phyloP scores from a whole-genome alignment of 2,329 filamentous ascomycete genomes.

The Chaetomiaceae sp. region DNA sequence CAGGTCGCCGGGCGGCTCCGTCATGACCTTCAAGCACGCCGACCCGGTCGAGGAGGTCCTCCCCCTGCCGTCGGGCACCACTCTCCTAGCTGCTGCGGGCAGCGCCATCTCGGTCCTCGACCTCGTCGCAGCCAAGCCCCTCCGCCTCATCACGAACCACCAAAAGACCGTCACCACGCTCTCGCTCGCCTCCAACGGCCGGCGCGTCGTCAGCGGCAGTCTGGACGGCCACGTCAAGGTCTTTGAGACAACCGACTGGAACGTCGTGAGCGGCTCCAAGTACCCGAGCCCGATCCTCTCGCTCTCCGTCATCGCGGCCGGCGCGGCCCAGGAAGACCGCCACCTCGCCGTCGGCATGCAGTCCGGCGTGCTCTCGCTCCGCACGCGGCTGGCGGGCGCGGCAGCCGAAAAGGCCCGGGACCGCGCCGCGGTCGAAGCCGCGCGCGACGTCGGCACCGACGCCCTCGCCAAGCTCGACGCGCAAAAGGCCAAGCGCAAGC shows the following conservation, averaged over 20 bases:
- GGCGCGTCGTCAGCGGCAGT: conserved; percentile 78
- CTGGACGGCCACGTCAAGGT: conserved; percentile 96
- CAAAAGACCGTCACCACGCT: conserved; percentile 96
- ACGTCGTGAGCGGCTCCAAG: conserved; percentile 90
- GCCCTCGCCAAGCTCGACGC: conserved; percentile 72
- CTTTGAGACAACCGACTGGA: conserved; percentile 91
- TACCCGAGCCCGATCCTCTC: conserved; percentile 89
- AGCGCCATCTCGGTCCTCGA: conserved; percentile 89
- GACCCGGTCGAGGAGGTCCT: conserved; percentile 85
- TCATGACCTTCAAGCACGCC: conserved; percentile 94
- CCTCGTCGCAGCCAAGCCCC: conserved; percentile 81
- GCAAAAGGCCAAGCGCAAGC: conserved; percentile 65
- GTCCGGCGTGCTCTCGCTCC: conserved; percentile 84
- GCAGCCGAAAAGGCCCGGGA: conserved; percentile 75
- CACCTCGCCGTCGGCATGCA: conserved; percentile 95
- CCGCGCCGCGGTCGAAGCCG: conserved; percentile 68
- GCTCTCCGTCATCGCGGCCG: conserved; percentile 67
- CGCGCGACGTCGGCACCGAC: conserved; percentile 70
- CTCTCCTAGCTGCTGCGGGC: conserved; percentile 76
- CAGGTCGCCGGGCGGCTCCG: conserved; percentile 59
- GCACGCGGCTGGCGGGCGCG: conserved; percentile 78
- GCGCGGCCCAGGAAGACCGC: conserved; percentile 70
- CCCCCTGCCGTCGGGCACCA: conserved; percentile 79
- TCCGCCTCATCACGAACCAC: conserved; percentile 85
- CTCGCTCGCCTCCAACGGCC: conserved; percentile 72